phyloP scores from a whole-genome alignment of 208 protist species.

The Leishmania amazonensis region DNA sequence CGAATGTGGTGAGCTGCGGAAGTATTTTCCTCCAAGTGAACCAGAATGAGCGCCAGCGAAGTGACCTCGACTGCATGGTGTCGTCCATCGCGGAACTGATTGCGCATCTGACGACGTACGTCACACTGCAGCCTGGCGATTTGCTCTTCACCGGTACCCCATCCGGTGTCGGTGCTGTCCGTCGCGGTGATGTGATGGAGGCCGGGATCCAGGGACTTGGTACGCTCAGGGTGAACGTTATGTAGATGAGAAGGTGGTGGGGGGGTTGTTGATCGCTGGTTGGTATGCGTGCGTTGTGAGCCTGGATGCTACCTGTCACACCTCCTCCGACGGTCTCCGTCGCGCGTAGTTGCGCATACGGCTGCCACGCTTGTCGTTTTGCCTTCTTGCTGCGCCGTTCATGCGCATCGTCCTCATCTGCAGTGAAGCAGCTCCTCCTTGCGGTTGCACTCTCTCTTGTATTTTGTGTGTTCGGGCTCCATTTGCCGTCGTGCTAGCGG shows the following conservation, averaged over 20 bases:
- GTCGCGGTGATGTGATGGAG: slow-evolving; percentile 67
- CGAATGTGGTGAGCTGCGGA: slow-evolving; percentile 30
- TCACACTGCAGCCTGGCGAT: slow-evolving; percentile 82
- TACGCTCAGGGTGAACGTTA: slow-evolving; percentile 44
- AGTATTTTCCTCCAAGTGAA: slow-evolving; percentile 74
- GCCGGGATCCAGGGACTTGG: slow-evolving; percentile 66
- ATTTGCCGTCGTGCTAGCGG: not conserved
- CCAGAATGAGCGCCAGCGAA: slow-evolving; percentile 56
- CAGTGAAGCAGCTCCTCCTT: not conserved
- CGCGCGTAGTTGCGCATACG: not conserved
- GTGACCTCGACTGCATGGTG: slow-evolving; percentile 69
- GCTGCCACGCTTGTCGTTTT: not conserved
- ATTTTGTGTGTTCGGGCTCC: not conserved
- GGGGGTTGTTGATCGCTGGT: not conserved
- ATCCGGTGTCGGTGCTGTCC: slow-evolving; percentile 76
- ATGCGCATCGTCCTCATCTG: not conserved
- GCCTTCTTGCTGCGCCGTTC: not conserved
- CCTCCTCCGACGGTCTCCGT: not conserved
- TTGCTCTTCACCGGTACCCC: slow-evolving; percentile 90
- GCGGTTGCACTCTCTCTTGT: not conserved
- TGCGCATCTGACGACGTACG: slow-evolving; percentile 60
- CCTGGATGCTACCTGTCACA: not conserved
- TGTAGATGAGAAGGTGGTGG: slow-evolving; percentile 7
- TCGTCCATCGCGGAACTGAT: slow-evolving; percentile 61
- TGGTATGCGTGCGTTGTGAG: not conserved